A percentile compares a stretch with the other conserved stretches of the same genome.
phyloP scores from a whole-genome alignment of 805 yeast species.

The Metschnikowia matae region DNA sequence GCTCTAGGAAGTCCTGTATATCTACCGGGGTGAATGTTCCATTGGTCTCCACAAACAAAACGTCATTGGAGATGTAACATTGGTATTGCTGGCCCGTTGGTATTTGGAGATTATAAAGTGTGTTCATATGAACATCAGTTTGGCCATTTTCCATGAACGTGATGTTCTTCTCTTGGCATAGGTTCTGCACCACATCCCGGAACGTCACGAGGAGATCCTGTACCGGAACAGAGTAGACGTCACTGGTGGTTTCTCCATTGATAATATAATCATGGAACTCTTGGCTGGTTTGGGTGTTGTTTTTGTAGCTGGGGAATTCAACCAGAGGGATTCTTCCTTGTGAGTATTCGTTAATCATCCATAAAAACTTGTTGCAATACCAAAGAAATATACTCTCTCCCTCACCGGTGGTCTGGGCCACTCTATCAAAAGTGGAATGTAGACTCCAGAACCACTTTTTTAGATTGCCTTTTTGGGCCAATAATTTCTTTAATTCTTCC shows the following conservation, averaged over 20 bases:
- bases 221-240: slow-evolving; percentile 38
- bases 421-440: slow-evolving; percentile 11
- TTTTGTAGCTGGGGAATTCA: slow-evolving; percentile 4
- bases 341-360: not conserved
- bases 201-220: slow-evolving; percentile 46
- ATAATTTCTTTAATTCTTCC: not conserved
- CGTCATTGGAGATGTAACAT: slow-evolving; percentile 61
- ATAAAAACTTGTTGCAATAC: slow-evolving; percentile 10
- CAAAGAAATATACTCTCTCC: slow-evolving; percentile 5
- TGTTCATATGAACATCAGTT: slow-evolving; percentile 31
- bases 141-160: slow-evolving; percentile 32
- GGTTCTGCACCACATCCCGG: slow-evolving; percentile 61
- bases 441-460: slow-evolving; percentile 27
- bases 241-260: slow-evolving; percentile 6
- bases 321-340: not conserved
- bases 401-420: not conserved
- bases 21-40: slow-evolving; percentile 41
- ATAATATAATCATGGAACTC: not conserved
- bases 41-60: slow-evolving; percentile 47
- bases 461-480: not conserved
- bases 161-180: slow-evolving; percentile 50
- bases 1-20: not conserved
- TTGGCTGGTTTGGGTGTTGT: not conserved
- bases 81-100: slow-evolving; percentile 30
- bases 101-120: slow-evolving; percentile 40